Evolutionary conservation across 2,329 filamentous ascomycete genomes (phyloP).

Genomic region (Balansia obtecta): DNA sequence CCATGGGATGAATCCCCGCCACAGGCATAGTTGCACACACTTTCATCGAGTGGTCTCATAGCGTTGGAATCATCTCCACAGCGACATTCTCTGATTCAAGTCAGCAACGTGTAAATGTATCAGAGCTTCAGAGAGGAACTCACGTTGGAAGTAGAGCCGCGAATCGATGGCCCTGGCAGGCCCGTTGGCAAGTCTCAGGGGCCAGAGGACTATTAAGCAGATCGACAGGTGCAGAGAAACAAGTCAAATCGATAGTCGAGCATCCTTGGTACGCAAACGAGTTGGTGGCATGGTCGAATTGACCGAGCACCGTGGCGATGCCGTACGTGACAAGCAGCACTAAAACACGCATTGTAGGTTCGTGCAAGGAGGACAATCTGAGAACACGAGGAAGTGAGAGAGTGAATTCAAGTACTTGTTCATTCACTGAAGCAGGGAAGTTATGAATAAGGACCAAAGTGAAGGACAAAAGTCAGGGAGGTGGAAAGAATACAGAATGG

Average conservation of each 20-base stretch:
- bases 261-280: constrained; percentile 17
- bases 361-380: constrained; percentile 4
- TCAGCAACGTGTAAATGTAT: constrained; percentile 1
- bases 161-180: constrained; percentile 16
- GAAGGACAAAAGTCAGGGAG: constrained; percentile 4
- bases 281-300: constrained; percentile 10
- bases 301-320: constrained; percentile 10
- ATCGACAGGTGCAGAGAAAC: constrained; percentile 14
- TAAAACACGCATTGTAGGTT: constrained; percentile 12
- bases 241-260: constrained; percentile 15
- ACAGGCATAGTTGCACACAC: constrained; percentile 20
- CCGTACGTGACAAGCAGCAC: constrained; percentile 13
- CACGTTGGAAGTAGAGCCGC: constrained; percentile 22
- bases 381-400: neutral
- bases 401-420: constrained; percentile 1
- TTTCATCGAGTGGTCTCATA: constrained; percentile 16
- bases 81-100: constrained; percentile 18
- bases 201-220: constrained; percentile 13
- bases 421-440: constrained; percentile 1
- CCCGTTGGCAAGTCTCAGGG: constrained; percentile 17
- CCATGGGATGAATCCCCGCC: constrained; percentile 16
- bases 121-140: neutral
- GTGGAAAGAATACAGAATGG: constrained; percentile 5
- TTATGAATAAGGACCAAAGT: constrained; percentile 6
- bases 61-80: constrained; percentile 21